Conservation (phyloP, 1,139 yeast species). For the Hyphopichia wangnamkhiaoensis region DNA sequence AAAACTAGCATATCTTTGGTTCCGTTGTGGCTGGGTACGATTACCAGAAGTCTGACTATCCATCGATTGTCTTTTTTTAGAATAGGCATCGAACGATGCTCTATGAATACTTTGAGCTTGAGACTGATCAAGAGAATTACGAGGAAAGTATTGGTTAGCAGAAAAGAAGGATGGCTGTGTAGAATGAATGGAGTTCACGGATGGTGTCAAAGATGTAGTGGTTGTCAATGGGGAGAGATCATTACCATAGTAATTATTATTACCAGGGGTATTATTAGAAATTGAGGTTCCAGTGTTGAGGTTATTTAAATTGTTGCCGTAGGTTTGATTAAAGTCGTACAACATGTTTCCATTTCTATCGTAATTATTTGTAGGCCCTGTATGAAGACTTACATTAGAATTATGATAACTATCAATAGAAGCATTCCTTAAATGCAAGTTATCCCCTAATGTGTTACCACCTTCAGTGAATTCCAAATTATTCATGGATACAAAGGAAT, state of each 20-base stretch:
- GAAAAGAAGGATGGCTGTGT: slow-evolving; percentile 49
- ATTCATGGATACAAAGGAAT: slow-evolving; percentile 1
- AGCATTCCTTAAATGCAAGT: slow-evolving; percentile 14
- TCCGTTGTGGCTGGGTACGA: slow-evolving; percentile 12
- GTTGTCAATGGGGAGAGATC: slow-evolving; percentile 49
- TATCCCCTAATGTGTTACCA: slow-evolving; percentile 5
- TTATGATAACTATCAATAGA: slow-evolving; percentile 16
- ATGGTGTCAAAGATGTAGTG: slow-evolving; percentile 47
- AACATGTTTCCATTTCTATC: not conserved
- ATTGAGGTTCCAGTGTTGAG: slow-evolving; percentile 3
- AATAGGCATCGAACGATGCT: slow-evolving; percentile 35
- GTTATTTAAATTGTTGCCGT: not conserved
- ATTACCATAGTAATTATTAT: slow-evolving; percentile 13
- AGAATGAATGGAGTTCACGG: slow-evolving; percentile 43
- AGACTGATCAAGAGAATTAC: slow-evolving; percentile 42
- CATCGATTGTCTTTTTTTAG: slow-evolving; percentile 27
- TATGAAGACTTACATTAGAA: not conserved
- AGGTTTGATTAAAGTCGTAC: not conserved
- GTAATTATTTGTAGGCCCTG: not conserved
- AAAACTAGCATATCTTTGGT: slow-evolving; percentile 34
- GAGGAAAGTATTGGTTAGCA: slow-evolving; percentile 43
- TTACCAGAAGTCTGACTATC: slow-evolving; percentile 20
- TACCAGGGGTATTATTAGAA: not conserved
- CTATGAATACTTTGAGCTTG: slow-evolving; percentile 30
- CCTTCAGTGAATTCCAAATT: not conserved